Evolutionary conservation across 345 rosid genomes (phyloP).

Genomic region (Crucihimalaya himalaica): DNA sequence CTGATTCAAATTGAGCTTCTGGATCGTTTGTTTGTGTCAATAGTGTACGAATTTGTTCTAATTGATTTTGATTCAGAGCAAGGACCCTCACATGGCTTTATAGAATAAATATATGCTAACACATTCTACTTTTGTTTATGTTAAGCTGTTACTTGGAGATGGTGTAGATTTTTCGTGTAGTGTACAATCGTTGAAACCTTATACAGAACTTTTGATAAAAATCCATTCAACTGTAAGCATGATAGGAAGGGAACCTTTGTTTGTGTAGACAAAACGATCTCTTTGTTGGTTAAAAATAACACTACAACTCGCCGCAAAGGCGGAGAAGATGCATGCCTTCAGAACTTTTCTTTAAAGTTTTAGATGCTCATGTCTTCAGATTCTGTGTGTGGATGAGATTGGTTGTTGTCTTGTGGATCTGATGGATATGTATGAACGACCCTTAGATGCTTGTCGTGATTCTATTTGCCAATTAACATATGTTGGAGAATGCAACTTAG

Average conservation of each 20-base stretch:
- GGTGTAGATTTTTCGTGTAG: background rate
- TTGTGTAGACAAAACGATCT: background rate
- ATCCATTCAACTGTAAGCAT: background rate
- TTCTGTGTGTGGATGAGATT: background rate
- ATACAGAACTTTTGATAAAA: background rate
- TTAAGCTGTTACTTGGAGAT: slow-evolving; percentile 14
- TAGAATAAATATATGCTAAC: background rate
- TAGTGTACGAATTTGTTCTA: background rate
- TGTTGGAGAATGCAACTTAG: background rate
- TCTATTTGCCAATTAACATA: background rate
- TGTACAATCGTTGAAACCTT: background rate
- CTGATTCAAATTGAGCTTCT: background rate
- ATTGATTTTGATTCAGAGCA: background rate
- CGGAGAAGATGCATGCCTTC: background rate
- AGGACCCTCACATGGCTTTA: background rate
- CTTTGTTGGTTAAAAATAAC: background rate
- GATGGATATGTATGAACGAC: background rate
- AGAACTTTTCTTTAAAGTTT: background rate
- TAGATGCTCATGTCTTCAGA: background rate
- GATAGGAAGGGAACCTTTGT: background rate
- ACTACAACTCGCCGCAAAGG: background rate
- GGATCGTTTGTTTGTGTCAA: background rate
- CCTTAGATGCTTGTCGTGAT: background rate
- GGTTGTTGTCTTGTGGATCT: background rate
- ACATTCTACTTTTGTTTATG: background rate